A percentile compares a stretch with the other conserved stretches of the same genome.
Conservation (phyloP, 805 yeast genomes). For the Candida pseudoglaebosa region DNA sequence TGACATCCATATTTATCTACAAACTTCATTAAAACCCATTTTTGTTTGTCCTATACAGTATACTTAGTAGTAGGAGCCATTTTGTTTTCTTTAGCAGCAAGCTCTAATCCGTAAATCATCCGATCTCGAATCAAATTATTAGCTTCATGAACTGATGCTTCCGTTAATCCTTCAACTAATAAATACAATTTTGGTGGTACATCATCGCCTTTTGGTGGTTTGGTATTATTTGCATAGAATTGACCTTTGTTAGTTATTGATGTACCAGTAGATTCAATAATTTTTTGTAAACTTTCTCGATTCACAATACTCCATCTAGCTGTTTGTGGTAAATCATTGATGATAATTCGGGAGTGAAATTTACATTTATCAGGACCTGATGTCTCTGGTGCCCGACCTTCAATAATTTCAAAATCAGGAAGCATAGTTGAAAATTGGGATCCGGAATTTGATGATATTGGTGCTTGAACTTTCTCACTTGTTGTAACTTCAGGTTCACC, state of each 20-base stretch:
- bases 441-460: background rate
- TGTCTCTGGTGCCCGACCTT: constrained; percentile 50
- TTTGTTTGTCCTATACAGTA: constrained; percentile 27
- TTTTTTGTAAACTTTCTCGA: constrained; percentile 55
- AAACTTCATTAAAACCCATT: background rate
- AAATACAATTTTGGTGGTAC: constrained; percentile 68
- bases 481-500: constrained; percentile 31
- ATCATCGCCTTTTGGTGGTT: constrained; percentile 46
- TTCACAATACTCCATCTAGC: constrained; percentile 77
- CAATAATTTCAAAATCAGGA: constrained; percentile 46
- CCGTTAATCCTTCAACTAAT: constrained; percentile 70
- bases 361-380: constrained; percentile 51
- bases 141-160: constrained; percentile 54
- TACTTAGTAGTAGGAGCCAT: constrained; percentile 47
- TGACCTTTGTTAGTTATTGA: constrained; percentile 82
- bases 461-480: constrained; percentile 13
- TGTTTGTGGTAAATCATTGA: constrained; percentile 81
- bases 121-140: constrained; percentile 52
- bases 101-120: constrained; percentile 54
- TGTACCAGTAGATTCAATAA: constrained; percentile 68
- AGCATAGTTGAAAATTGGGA: constrained; percentile 13
- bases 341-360: constrained; percentile 65
- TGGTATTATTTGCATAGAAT: constrained; percentile 44
- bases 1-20: background rate
- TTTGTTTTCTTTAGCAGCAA: constrained; percentile 42